These are phyloP conservation scores for Lipomyces sp. DNA, from an alignment of 805 yeast genomes.

Conservation along the genomic window DNA sequence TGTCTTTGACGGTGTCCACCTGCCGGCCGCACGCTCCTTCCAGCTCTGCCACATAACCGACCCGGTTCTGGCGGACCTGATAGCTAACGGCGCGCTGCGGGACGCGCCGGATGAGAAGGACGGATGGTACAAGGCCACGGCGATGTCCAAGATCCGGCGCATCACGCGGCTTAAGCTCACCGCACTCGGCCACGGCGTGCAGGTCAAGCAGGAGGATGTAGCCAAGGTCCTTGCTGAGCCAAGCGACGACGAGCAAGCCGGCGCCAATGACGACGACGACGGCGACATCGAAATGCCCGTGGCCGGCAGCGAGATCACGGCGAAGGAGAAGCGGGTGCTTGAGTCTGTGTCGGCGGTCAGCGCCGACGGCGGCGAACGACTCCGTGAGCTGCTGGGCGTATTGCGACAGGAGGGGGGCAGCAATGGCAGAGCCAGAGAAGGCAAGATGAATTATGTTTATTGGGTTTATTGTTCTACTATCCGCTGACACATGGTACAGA, in stretches of 20 bases:
- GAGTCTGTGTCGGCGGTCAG: conserved; percentile 17
- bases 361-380: conserved; percentile 14
- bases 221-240: conserved; percentile 24
- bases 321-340: background rate
- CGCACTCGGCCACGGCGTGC: conserved; percentile 40
- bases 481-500: too few relatives aligned
- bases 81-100: conserved; percentile 43
- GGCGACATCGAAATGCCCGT: background rate
- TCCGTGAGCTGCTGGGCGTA: conserved; percentile 22
- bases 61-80: conserved; percentile 50
- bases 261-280: background rate
- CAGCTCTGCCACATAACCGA: conserved; percentile 79
- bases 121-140: conserved; percentile 75
- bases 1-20: conserved; percentile 64
- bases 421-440: too few relatives aligned
- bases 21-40: conserved; percentile 68
- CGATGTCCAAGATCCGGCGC: conserved; percentile 61
- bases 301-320: background rate
- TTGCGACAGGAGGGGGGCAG: conserved; percentile 22
- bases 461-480: too few relatives aligned
- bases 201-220: conserved; percentile 18
- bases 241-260: conserved; percentile 15
- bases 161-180: conserved; percentile 70
- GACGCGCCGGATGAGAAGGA: conserved; percentile 54
- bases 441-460: too few relatives aligned